These are phyloP conservation scores for Fusarium bulbicola DNA, from an alignment of 2,329 filamentous ascomycete species.

Conservation along the genomic window DNA sequence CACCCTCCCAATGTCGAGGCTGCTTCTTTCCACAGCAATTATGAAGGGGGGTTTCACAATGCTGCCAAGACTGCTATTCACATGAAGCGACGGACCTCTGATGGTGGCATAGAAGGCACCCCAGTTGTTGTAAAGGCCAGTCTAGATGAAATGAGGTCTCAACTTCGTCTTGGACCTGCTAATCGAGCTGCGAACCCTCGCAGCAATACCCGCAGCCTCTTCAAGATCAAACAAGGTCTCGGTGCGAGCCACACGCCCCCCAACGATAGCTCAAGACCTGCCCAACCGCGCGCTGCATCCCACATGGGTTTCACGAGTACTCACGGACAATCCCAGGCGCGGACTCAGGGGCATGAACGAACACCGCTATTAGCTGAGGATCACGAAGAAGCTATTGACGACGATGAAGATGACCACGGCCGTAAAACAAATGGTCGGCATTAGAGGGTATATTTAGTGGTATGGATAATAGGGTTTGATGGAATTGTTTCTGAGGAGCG, in stretches of 20 bases:
- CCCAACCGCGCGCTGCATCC: conserved; percentile 36
- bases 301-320: conserved; percentile 33
- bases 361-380: conserved; percentile 44
- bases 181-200: conserved; percentile 71
- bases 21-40: conserved; percentile 52
- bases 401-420: conserved; percentile 14
- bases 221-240: conserved; percentile 70
- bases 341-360: conserved; percentile 37
- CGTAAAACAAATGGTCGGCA: conserved; percentile 37
- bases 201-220: conserved; percentile 68
- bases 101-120: conserved; percentile 59
- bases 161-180: conserved; percentile 72
- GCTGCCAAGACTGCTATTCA: conserved; percentile 65
- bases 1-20: conserved; percentile 38
- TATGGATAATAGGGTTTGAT: conserved; percentile 2
- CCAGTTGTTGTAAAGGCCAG: conserved; percentile 67
- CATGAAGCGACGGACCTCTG: conserved; percentile 67
- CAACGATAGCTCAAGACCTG: conserved; percentile 24
- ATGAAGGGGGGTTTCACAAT: conserved; percentile 50
- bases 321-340: not conserved
- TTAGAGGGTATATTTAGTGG: not conserved
- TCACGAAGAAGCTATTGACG: conserved; percentile 31
- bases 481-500: not conserved
- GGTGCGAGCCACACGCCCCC: conserved; percentile 12
- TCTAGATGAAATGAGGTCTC: conserved; percentile 69